These are phyloP conservation scores for Alternaria metachromatica DNA, from an alignment of 2,329 filamentous ascomycete species.

Conservation along the genomic window DNA sequence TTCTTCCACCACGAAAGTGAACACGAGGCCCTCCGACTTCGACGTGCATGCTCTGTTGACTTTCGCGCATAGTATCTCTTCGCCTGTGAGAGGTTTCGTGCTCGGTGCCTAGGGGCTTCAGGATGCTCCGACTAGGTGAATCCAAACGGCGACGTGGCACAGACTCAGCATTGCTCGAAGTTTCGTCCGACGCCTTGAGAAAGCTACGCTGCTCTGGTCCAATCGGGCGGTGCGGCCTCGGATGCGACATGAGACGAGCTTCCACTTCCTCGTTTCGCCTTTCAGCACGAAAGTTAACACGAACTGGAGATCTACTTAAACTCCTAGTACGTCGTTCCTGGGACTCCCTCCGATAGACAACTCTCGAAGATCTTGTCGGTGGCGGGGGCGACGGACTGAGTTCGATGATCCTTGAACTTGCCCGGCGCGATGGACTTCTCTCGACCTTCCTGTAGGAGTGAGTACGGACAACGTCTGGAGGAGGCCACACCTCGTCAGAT, in stretches of 20 bases:
- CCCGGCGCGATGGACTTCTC: conserved; percentile 10
- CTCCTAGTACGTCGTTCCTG: conserved; percentile 18
- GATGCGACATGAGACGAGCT: conserved; percentile 33
- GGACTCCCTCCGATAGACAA: conserved; percentile 25
- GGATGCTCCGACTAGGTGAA: conserved; percentile 32
- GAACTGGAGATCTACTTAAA: conserved; percentile 20
- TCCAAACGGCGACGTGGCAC: conserved; percentile 10
- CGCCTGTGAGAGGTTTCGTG: conserved; percentile 25
- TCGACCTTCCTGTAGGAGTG: conserved; percentile 24
- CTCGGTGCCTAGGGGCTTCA: conserved; percentile 27
- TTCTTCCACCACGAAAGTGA: conserved; percentile 31
- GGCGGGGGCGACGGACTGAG: conserved; percentile 34
- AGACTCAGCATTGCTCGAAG: conserved; percentile 20
- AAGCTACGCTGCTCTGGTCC: conserved; percentile 23
- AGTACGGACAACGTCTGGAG: conserved; percentile 33
- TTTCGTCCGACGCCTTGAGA: conserved; percentile 25
- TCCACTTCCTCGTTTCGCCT: conserved; percentile 27
- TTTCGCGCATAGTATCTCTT: conserved; percentile 26
- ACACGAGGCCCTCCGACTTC: conserved; percentile 40
- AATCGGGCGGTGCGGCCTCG: conserved; percentile 31
- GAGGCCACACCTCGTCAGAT: conserved; percentile 29
- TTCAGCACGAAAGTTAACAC: conserved; percentile 7
- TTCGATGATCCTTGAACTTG: conserved; percentile 30
- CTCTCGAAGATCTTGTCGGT: conserved; percentile 17
- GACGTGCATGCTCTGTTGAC: conserved; percentile 36